A percentile compares a stretch with the other conserved stretches of the same genome.
These are phyloP conservation scores for Strobilomyces confusus DNA, from an alignment of 768 basidiomycete genomes.

Conservation along the genomic window DNA sequence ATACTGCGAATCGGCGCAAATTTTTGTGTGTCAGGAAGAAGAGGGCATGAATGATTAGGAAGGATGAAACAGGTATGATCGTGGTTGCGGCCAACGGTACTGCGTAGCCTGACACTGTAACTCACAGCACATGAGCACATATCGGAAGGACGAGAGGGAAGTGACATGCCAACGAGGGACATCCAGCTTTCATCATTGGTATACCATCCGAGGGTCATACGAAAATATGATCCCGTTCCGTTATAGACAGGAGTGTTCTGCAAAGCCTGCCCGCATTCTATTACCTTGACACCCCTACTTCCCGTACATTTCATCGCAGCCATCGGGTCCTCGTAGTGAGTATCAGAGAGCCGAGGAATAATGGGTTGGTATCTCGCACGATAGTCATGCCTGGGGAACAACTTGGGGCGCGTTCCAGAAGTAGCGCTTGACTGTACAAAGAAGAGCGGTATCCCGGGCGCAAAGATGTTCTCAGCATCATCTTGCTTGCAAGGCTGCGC, in stretches of 20 bases:
- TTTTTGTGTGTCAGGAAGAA: constrained; percentile 15
- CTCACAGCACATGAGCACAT: background rate
- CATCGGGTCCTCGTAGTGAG: background rate
- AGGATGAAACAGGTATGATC: constrained; percentile 12
- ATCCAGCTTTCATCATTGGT: constrained; percentile 6
- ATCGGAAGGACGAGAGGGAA: background rate
- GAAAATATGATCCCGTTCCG: background rate
- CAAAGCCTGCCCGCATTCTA: constrained; percentile 4
- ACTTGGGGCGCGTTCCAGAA: constrained; percentile 7
- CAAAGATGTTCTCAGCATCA: constrained; percentile 2
- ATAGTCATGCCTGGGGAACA: constrained; percentile 3
- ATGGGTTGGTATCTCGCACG: background rate
- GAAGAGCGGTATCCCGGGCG: constrained; percentile 2
- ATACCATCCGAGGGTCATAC: constrained; percentile 9
- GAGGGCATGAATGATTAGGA: constrained; percentile 17
- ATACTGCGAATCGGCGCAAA: background rate
- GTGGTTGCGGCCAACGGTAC: constrained; percentile 11
- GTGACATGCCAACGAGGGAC: background rate
- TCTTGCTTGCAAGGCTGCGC: constrained; percentile 14
- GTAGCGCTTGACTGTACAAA: constrained; percentile 12
- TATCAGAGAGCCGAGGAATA: background rate
- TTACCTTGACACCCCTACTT: background rate
- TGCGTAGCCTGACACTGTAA: background rate
- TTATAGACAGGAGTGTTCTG: constrained; percentile 7
- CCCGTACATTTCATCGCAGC: background rate